Evolutionary conservation across 139 green algal species (phyloP).

Genomic region (Ettlia oleoabundans): DNA sequence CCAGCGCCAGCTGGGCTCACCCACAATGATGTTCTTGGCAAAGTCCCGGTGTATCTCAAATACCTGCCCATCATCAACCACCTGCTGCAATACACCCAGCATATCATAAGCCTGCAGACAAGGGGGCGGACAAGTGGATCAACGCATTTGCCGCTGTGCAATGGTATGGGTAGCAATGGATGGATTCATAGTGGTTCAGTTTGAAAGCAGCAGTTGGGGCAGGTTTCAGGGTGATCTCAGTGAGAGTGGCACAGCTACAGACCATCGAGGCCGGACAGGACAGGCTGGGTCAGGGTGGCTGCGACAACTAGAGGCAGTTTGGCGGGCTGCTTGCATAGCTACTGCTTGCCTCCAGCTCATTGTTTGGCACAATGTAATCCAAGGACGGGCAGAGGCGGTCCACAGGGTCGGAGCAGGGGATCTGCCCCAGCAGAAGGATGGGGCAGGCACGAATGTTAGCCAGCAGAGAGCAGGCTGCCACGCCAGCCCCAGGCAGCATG

Average conservation of each 20-base stretch:
- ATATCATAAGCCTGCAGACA: slow-evolving; percentile 61
- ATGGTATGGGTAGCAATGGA: neutral
- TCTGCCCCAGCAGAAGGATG: too few relatives aligned
- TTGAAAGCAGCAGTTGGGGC: too few relatives aligned
- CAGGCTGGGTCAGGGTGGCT: too few relatives aligned
- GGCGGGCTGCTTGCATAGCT: neutral
- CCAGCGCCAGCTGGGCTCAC: neutral
- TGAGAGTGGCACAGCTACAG: too few relatives aligned
- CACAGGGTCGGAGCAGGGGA: slow-evolving; percentile 33
- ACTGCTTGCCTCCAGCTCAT: slow-evolving; percentile 30
- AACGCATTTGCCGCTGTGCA: too few relatives aligned
- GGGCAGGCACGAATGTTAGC: too few relatives aligned
- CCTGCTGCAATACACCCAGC: slow-evolving; percentile 52
- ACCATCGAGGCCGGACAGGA: too few relatives aligned
- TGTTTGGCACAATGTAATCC: slow-evolving; percentile 55
- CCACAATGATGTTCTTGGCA: slow-evolving; percentile 70
- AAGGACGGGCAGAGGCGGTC: slow-evolving; percentile 45
- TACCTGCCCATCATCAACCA: slow-evolving; percentile 67
- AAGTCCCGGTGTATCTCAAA: slow-evolving; percentile 71
- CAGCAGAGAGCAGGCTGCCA: too few relatives aligned
- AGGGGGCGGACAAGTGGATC: neutral
- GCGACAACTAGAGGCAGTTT: neutral
- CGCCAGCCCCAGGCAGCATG: too few relatives aligned
- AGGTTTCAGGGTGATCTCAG: too few relatives aligned
- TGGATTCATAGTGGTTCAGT: too few relatives aligned